Evolutionary conservation across 306 rosid genomes (phyloP).

Genomic region (Heteromeles arbutifolia): DNA sequence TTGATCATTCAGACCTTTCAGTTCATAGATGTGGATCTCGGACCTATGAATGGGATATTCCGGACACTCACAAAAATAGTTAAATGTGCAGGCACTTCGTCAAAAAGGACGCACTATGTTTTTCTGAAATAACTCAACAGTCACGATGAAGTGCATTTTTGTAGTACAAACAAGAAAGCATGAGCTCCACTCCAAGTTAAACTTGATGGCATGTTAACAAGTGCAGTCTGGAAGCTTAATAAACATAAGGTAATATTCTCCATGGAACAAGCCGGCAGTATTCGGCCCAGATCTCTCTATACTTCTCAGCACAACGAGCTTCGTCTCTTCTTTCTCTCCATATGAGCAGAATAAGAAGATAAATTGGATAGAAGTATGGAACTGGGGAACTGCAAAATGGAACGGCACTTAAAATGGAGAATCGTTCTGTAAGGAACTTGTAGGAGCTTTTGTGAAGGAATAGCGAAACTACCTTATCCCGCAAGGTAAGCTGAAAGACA

Average conservation of each 20-base stretch:
- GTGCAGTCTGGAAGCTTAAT: slow-evolving; percentile 17
- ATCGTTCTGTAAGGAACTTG: neutral
- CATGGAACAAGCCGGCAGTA: slow-evolving; percentile 76
- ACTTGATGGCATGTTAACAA: neutral
- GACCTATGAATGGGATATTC: too few relatives aligned
- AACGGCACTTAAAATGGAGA: slow-evolving; percentile 6
- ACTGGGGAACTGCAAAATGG: slow-evolving; percentile 69
- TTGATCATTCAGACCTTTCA: too few relatives aligned
- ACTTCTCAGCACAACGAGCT: slow-evolving; percentile 87
- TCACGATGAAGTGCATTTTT: neutral
- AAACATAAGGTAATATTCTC: slow-evolving; percentile 82
- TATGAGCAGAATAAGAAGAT: slow-evolving; percentile 80
- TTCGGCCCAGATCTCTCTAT: slow-evolving; percentile 73
- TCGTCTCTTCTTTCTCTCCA: slow-evolving; percentile 97
- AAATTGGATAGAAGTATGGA: slow-evolving; percentile 91
- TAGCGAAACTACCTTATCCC: slow-evolving; percentile 63
- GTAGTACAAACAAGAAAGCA: neutral
- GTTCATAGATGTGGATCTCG: too few relatives aligned
- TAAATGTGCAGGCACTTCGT: neutral
- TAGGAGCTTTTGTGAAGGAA: slow-evolving; percentile 7
- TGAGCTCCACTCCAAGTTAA: neutral
- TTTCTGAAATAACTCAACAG: neutral
- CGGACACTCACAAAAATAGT: too few relatives aligned
- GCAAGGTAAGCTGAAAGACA: slow-evolving; percentile 91
- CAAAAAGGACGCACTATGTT: neutral